A percentile compares a stretch with the other conserved stretches of the same genome.
Conservation (phyloP, 1,284 basidiomycete species). For the Coriolopsis trogii region DNA sequence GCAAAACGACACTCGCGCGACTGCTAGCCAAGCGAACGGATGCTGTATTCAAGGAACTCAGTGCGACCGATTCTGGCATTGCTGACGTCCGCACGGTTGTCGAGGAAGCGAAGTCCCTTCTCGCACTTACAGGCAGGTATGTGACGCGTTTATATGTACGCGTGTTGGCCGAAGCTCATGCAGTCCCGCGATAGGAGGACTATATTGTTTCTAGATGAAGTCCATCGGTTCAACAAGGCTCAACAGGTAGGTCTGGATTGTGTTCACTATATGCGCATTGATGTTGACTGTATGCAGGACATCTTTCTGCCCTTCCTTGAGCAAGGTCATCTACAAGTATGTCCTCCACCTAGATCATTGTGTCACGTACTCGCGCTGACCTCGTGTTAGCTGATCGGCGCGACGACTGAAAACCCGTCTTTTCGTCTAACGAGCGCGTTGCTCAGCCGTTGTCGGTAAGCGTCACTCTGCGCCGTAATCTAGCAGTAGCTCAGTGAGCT, state of each 20-base stretch:
- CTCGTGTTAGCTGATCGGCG: constrained; percentile 68
- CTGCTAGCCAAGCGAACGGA: constrained; percentile 64
- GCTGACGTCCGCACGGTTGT: constrained; percentile 81
- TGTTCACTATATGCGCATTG: not conserved
- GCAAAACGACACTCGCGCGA: constrained; percentile 83
- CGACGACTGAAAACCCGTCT: constrained; percentile 92
- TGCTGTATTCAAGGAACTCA: constrained; percentile 75
- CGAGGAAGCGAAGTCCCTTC: constrained; percentile 77
- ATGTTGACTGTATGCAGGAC: constrained; percentile 46
- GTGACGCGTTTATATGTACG: not conserved
- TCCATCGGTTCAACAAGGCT: constrained; percentile 86
- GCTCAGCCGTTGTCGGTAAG: constrained; percentile 79
- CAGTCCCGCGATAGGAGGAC: constrained; percentile 49
- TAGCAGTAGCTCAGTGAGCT: not conserved
- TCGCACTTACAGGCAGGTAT: constrained; percentile 72
- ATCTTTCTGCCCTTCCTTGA: constrained; percentile 84
- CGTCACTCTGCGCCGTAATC: constrained; percentile 7
- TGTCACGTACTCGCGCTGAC: constrained; percentile 15
- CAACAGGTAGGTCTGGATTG: constrained; percentile 64
- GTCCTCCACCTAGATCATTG: constrained; percentile 8
- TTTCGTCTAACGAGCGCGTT: constrained; percentile 83
- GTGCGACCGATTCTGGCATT: constrained; percentile 75
- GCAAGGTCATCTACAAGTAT: constrained; percentile 73
- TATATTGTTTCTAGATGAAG: constrained; percentile 83
- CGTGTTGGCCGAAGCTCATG: not conserved